Evolutionary conservation across 495 filamentous ascomycete genomes (phyloP).

Genomic region (Aspergillus incahuasiensis): DNA sequence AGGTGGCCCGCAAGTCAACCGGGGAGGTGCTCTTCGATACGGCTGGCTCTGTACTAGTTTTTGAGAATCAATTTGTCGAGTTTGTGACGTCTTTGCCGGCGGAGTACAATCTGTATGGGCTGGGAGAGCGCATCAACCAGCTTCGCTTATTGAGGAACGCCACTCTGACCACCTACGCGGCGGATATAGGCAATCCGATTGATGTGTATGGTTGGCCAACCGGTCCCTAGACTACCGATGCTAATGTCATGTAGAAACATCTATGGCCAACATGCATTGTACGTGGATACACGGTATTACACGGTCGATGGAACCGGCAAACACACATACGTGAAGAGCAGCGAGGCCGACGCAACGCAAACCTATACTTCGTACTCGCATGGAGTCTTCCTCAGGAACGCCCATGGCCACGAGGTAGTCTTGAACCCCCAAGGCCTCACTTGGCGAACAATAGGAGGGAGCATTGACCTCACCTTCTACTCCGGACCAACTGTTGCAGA

Average conservation of each 20-base stretch:
- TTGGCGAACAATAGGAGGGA: constrained; percentile 67
- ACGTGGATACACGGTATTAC: constrained; percentile 62
- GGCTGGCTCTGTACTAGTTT: constrained; percentile 51
- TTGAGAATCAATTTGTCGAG: constrained; percentile 62
- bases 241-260: constrained; percentile 41
- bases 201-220: constrained; percentile 35
- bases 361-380: constrained; percentile 59
- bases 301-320: constrained; percentile 49
- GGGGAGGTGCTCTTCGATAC: constrained; percentile 57
- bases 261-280: constrained; percentile 60
- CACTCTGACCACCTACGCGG: constrained; percentile 64
- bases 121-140: constrained; percentile 57
- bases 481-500: constrained; percentile 53
- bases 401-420: constrained; percentile 73
- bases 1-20: constrained; percentile 50
- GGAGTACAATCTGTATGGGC: constrained; percentile 60
- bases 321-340: constrained; percentile 48
- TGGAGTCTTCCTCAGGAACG: constrained; percentile 58
- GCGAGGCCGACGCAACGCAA: constrained; percentile 48
- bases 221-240: neutral
- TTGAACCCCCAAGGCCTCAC: constrained; percentile 62
- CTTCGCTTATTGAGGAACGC: constrained; percentile 55
- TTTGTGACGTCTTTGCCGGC: constrained; percentile 52
- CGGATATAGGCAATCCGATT: constrained; percentile 62
- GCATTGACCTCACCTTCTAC: constrained; percentile 60